Evolutionary conservation across 148 eudicot genomes (phyloP), one percentile per base, ranked within the genome.

Genomic region (Rhododendron vialii): DNA sequence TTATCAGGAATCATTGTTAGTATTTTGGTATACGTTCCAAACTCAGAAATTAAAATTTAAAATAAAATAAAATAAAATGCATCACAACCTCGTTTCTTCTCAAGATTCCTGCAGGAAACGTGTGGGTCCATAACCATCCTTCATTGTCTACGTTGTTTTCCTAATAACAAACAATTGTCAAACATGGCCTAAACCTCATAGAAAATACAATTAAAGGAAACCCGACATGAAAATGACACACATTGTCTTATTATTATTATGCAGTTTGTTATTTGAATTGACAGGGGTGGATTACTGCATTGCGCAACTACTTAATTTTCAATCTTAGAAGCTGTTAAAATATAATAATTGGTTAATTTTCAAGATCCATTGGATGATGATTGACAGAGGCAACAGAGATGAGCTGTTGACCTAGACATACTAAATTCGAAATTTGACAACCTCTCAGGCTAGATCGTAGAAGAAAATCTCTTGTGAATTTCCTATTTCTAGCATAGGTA

Each of bases 371-470:
- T 6, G 7, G 7, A 41, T 41, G 7, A 41, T 41, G 45, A 41
- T 41, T 41, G 45, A 41, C 0, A 41, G 45, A 41, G 45, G 7
- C 1, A 41, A 41, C 7, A 41, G 7, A 1, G 45, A 41, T 41
- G 45, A 5, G 45, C 45, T 0, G 43, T 41, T 41, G 45, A 41
- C 7, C 7, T 41, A 0, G 45, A 41, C 7, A 6, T 41, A 0
- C 0, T 0, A 7, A 41, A 41, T 41, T 41, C 7, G 8, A 6
- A 41, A 41, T 0, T 41, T 41, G 45, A 1, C 1, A 41, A 41
- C 7, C 45, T 41, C 7, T 41, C 7, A 41, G 1, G 45, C 7
- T 0, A 41, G 7, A 6, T 1, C 1, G 0, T 0, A 5, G 45
- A 0, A 41, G 45, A 41, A 5, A 41, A 41, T 41, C 7, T 41